Evolutionary conservation across 2,329 filamentous ascomycete genomes (phyloP).

Genomic region (Talaromyces rugulosus): DNA sequence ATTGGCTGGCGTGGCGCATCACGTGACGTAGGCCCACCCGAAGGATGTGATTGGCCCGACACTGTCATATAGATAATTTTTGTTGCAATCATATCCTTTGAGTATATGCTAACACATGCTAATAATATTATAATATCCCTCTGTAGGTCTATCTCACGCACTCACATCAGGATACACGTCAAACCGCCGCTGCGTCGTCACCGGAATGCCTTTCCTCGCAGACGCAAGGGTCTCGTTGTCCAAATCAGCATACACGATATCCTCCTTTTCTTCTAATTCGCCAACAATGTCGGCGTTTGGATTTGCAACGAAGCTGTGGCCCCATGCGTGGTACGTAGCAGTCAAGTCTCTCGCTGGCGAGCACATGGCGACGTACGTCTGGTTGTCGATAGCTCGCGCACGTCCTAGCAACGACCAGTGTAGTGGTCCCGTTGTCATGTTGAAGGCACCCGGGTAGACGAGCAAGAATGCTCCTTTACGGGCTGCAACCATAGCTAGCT

Average conservation of each 20-base stretch:
- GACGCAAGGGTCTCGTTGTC: conserved; percentile 65
- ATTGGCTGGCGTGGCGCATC: background rate
- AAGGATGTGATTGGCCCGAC: conserved; percentile 24
- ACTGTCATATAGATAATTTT: background rate
- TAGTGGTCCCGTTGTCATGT: conserved; percentile 82
- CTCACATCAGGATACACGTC: conserved; percentile 94
- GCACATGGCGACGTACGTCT: conserved; percentile 89
- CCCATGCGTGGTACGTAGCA: conserved; percentile 83
- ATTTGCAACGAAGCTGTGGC: conserved; percentile 83
- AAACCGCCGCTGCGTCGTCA: conserved; percentile 80
- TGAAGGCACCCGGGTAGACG: conserved; percentile 95
- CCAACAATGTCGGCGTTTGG: conserved; percentile 79
- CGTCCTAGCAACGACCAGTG: conserved; percentile 85
- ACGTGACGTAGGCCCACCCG: conserved; percentile 13
- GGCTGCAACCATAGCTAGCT: conserved; percentile 84
- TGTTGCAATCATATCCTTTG: background rate
- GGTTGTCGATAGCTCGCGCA: conserved; percentile 85
- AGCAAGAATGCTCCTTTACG: conserved; percentile 81
- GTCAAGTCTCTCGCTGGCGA: conserved; percentile 77
- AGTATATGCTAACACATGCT: background rate
- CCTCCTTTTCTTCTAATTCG: conserved; percentile 74
- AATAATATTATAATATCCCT: background rate
- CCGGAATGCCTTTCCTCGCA: conserved; percentile 76
- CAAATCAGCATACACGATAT: conserved; percentile 70
- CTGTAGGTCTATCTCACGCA: conserved; percentile 31